Base-by-base conservation (phyloP, 106 monocot species). In the Dioscorea zingiberensis region DNA sequence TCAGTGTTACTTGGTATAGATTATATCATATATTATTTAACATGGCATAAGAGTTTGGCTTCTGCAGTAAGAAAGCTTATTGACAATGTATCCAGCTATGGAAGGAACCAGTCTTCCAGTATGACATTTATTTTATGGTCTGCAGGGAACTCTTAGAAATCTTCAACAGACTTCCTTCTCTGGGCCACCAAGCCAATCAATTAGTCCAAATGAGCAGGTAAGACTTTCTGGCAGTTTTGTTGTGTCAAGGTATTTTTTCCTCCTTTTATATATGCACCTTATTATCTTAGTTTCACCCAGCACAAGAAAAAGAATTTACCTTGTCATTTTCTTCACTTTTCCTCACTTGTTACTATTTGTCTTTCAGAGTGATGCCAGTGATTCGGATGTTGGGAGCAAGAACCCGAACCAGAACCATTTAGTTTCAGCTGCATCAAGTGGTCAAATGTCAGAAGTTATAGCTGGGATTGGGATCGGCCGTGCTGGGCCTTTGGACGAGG, bases 171-270 rank as follows among this genome's bases (percentile, higher is more conserved):
- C 21, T 47, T 21, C 21, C 14, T 14, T 19, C 44, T 64, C 1
- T 47, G 64, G 21, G 47, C 9, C 19, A 3, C 21, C 19, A 47
- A 64, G 22, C 16, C 47, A n/a, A 22, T 24, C 21, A 13, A 22
- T 47, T 47, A 64, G 47, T 24, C 47, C 44, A 46, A 64, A 47
- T 64, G 64, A 47, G 47, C 64, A 64, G 64, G 64, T 64, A 63
- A 46, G 61, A 51, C 2, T 16, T 51, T 18, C 51, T 2, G 51
- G 13, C 18, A 18, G 4, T 51, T 19, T 16, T 18, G 7, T 49
- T 18, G 2, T 49, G 13, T 49, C n/a, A n/a, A n/a, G n/a, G n/a
- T n/a, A n/a, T n/a, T n/a, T n/a, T n/a, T n/a, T n/a, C n/a, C n/a
- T n/a, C n/a, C n/a, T n/a, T n/a, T n/a, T n/a, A n/a, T n/a, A n/a